Base-by-base conservation (phyloP, 768 basidiomycete species). In the Coprinopsis marcescibilis region DNA sequence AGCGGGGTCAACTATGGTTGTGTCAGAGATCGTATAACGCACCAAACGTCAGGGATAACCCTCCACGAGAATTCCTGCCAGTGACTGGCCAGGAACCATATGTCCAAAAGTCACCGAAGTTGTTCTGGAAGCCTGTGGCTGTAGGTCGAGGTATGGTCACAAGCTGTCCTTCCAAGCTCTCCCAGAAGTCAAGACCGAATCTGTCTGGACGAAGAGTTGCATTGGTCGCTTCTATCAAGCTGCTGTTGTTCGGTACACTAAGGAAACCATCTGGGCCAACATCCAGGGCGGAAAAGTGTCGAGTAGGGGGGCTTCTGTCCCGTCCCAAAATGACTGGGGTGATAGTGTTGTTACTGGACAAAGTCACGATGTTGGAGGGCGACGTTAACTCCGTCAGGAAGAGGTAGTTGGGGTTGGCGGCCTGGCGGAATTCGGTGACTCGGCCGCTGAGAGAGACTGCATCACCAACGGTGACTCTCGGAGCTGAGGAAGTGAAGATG, bases 161-260 rank as follows among this genome's bases (percentile, higher is more conserved):
- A 2, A 82, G 62, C 53, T 76, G 72, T 2, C 79, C 78, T 49
- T 79, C 75, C 8, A 83, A 66, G 54, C 76, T 78, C 55, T 77
- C 71, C 79, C 80, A 83, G 55, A 83, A 82, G 55, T 82, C 80
- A 26, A 81, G 57, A 5, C 80, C 81, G 48, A 66, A 81, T 35
- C 65, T 60, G 21, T 72, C 66, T 1, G 79, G 79, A 43, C 71
- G 68, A 30, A 81, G 57, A 4, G 69, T 68, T 5, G 70, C 62
- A 51, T 83, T 76, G 3, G 68, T 64, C 1, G 53, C 53, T 43
- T 75, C 70, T 23, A 80, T 57, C 14, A 60, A 69, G 38, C 67
- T 74, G 13, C 64, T 59, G 52, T 81, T 81, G 56, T 74, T 78
- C 10, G 81, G 81, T 1, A 73, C 67, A 7, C 73, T 73, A 2